phyloP scores from a whole-genome alignment of 2,329 filamentous ascomycete species.

The Botryotinia convoluta region DNA sequence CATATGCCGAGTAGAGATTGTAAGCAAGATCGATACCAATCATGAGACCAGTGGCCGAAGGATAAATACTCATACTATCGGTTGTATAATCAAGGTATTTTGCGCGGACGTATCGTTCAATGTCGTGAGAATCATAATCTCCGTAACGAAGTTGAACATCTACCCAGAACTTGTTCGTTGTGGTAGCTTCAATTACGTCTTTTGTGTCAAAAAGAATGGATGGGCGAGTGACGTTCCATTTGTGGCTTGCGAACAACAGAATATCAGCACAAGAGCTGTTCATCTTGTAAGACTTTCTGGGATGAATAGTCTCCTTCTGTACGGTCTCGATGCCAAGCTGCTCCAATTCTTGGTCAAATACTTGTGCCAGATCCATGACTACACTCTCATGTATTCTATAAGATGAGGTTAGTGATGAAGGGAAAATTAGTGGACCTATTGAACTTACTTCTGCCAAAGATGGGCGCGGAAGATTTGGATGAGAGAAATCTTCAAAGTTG shows the following conservation, averaged over 20 bases:
- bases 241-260: slow-evolving; percentile 92
- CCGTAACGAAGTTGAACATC: slow-evolving; percentile 96
- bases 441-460: slow-evolving; percentile 85
- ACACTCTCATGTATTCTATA: slow-evolving; percentile 83
- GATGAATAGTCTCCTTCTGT: slow-evolving; percentile 98
- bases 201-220: slow-evolving; percentile 95
- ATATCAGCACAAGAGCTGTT: slow-evolving; percentile 99
- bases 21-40: slow-evolving; percentile 96
- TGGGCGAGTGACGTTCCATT: slow-evolving; percentile 95
- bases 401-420: neutral
- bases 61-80: slow-evolving; percentile 98
- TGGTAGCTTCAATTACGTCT: slow-evolving; percentile 88
- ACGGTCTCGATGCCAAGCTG: slow-evolving; percentile 95
- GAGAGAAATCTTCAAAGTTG: slow-evolving; percentile 93
- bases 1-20: slow-evolving; percentile 96
- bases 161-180: slow-evolving; percentile 99
- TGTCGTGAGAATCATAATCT: slow-evolving; percentile 98
- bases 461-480: slow-evolving; percentile 99
- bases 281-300: slow-evolving; percentile 99
- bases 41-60: slow-evolving; percentile 94
- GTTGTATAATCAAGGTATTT: slow-evolving; percentile 99
- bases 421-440: neutral
- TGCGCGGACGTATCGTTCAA: slow-evolving; percentile 93
- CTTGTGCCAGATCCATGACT: slow-evolving; percentile 98
- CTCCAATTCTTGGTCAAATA: slow-evolving; percentile 96